A percentile compares a stretch with the other conserved stretches of the same genome.
Conservation (phyloP, 1,139 yeast genomes). For the Saccharomyces hybrid region DNA sequence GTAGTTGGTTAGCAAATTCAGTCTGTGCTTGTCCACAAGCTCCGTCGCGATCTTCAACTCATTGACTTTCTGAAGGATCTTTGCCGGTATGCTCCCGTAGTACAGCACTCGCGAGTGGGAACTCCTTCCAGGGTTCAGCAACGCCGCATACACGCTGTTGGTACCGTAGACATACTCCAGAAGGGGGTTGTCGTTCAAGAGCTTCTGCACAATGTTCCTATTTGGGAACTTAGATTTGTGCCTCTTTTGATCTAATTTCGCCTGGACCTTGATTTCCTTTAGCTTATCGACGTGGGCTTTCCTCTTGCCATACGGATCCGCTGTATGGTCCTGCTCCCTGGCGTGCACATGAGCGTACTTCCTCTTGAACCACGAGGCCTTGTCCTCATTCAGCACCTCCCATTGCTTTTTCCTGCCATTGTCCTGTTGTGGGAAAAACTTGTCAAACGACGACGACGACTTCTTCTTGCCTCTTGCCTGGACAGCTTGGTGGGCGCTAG, state of each 20-base stretch:
- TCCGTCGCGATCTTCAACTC: constrained; percentile 40
- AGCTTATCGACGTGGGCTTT: constrained; percentile 15
- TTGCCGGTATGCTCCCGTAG: constrained; percentile 38
- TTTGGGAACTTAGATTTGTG: constrained; percentile 13
- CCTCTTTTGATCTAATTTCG: constrained; percentile 9
- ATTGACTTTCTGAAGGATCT: constrained; percentile 42
- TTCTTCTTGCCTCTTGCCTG: not conserved
- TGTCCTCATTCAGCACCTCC: constrained; percentile 47
- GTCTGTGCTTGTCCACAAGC: constrained; percentile 44
- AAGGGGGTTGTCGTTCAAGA: constrained; percentile 36
- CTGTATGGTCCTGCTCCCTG: constrained; percentile 31
- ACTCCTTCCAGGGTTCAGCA: constrained; percentile 48
- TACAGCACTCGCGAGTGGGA: constrained; percentile 46
- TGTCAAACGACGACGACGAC: not conserved
- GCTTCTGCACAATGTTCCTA: not conserved
- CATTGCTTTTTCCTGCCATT: constrained; percentile 41
- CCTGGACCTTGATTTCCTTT: constrained; percentile 10
- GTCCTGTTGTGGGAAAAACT: constrained; percentile 1
- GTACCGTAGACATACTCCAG: constrained; percentile 71
- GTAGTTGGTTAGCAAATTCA: constrained; percentile 54
- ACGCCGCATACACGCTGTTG: constrained; percentile 65
- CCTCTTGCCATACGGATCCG: constrained; percentile 16
- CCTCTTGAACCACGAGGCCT: constrained; percentile 47
- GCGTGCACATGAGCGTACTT: constrained; percentile 57
- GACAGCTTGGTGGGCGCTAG: not conserved